Conservation (phyloP, 495 filamentous ascomycete species). For the Hypoxylon fuscum region DNA sequence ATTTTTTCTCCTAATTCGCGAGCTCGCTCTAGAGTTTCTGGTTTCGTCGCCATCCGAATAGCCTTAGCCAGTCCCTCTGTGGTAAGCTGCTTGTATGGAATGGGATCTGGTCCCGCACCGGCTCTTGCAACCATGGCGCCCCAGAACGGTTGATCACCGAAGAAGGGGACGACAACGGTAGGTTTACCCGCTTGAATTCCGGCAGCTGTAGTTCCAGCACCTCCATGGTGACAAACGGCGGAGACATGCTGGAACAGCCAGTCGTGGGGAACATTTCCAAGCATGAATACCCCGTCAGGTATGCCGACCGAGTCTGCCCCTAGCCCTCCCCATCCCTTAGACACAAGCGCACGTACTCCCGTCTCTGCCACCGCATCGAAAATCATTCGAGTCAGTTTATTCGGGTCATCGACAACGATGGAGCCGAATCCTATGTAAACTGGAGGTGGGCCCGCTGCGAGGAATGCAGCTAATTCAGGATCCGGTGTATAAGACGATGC, state of each 20-base stretch:
- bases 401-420: constrained; percentile 80
- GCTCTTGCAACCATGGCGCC: constrained; percentile 76
- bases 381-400: constrained; percentile 70
- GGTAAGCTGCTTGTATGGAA: constrained; percentile 74
- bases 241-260: constrained; percentile 83
- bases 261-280: constrained; percentile 82
- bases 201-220: constrained; percentile 82
- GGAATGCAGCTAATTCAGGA: constrained; percentile 68
- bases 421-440: constrained; percentile 86
- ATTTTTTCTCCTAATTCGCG: constrained; percentile 68
- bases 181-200: constrained; percentile 74
- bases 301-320: constrained; percentile 68
- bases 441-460: constrained; percentile 72
- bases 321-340: constrained; percentile 82
- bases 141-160: constrained; percentile 89
- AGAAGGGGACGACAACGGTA: constrained; percentile 83
- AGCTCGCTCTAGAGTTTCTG: constrained; percentile 65
- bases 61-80: constrained; percentile 68
- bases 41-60: constrained; percentile 65
- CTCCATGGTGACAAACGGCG: constrained; percentile 82
- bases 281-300: constrained; percentile 76
- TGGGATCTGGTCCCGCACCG: constrained; percentile 76
- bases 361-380: constrained; percentile 71
- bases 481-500: constrained; percentile 72
- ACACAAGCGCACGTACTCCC: constrained; percentile 78